Evolutionary conservation across 805 yeast species (phyloP).

Genomic region (Isabelozyma rhagii): DNA sequence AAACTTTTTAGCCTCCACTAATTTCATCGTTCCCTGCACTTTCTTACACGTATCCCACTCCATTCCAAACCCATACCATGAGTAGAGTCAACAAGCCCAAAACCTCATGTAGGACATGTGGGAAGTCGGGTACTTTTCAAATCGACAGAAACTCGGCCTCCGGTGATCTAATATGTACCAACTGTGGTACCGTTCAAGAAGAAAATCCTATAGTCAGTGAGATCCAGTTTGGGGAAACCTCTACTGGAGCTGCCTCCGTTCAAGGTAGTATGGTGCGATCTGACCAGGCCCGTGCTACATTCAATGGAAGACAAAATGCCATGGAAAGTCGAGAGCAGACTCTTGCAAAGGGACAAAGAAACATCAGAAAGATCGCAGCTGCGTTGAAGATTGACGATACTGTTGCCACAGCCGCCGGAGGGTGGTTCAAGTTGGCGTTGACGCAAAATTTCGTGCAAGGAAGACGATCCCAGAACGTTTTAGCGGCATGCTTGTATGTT

Average conservation of each 20-base stretch:
- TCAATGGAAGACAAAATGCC: constrained; percentile 60
- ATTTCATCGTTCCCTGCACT: too few relatives aligned
- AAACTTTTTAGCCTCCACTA: too few relatives aligned
- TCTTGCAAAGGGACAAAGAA: constrained; percentile 73
- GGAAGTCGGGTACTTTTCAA: constrained; percentile 15
- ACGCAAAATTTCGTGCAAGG: constrained; percentile 93
- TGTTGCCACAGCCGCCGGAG: constrained; percentile 80
- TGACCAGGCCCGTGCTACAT: constrained; percentile 74
- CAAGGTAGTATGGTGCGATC: constrained; percentile 92
- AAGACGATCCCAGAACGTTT: constrained; percentile 91
- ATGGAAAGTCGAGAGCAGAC: constrained; percentile 90
- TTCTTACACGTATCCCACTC: too few relatives aligned
- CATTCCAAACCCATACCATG: not conserved
- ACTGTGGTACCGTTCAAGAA: constrained; percentile 84
- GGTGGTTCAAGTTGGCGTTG: constrained; percentile 86
- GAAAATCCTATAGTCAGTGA: constrained; percentile 95
- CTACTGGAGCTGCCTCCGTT: constrained; percentile 92
- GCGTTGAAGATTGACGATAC: constrained; percentile 79
- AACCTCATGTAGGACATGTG: constrained; percentile 21
- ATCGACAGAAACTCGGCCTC: constrained; percentile 37
- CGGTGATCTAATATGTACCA: constrained; percentile 73
- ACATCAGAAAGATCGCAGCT: constrained; percentile 75
- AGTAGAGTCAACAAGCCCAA: constrained; percentile 1
- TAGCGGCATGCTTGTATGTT: constrained; percentile 90
- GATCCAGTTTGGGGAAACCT: constrained; percentile 88